Evolutionary conservation across 495 filamentous ascomycete species (phyloP), one percentile per base, ranked within the genome.

Genomic region (Neurospora tetraspora): DNA sequence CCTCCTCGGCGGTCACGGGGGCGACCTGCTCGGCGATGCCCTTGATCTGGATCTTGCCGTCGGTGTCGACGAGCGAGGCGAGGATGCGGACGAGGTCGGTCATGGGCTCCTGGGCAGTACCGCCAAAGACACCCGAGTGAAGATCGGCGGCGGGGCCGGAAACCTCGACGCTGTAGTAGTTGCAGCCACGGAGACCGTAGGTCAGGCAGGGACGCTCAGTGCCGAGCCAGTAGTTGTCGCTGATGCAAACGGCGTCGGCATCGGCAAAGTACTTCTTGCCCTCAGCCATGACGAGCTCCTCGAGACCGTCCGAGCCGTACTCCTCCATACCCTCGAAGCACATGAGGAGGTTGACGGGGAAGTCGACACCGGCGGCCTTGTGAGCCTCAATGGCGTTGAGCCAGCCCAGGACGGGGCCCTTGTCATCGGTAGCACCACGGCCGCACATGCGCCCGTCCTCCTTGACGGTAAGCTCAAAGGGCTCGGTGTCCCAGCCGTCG

Each of bases 301-400:
- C 95, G 47, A 99, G 87, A 45, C 96, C 96, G 78, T 98, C 96
- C 1, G 93, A 97, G 47, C 96, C 96, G 81, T 97, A 97, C 84
- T 99, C 96, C 84, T 99, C 96, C 96, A 99, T 99, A 53, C 96
- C 96, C 83, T 99, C 96, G 78, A 99, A 99, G 86, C 96, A 99
- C 94, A 97, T 98, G 39, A 99, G 88, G 72, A 99, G 87, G 86
- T 99, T 99, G 76, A 99, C 95, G 7, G 96, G 96, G 78, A 98
- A 90, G 68, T 97, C 95, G 68, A 98, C 86, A 47, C 94, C 93
- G 69, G 96, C 94, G 82, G 93, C 94, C 82, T 94, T 89, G 86
- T 99, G 96, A 12, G 96, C 94, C 81, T 99, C 94, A 71, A 99
- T 98, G 69, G 94, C 94, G 76, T 98, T 98, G 69, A 99, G 82